A percentile compares a stretch with the other conserved stretches of the same genome.
Conservation (phyloP, 768 basidiomycete genomes). For the Pleurotus salmoneostramineus region DNA sequence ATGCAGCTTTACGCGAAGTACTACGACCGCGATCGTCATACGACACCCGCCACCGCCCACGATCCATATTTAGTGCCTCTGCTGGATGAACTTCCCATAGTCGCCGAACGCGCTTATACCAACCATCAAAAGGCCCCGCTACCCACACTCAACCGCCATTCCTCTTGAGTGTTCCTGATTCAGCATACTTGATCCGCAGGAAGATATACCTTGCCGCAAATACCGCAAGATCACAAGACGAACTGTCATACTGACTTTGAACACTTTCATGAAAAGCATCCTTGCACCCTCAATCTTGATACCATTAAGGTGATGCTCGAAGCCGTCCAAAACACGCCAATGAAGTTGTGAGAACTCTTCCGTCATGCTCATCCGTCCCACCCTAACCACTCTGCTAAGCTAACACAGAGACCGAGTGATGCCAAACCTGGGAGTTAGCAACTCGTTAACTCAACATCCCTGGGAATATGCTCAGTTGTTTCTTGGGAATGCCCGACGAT, state of each 20-base stretch:
- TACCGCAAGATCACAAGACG: slow-evolving; percentile 2
- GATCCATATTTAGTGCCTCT: neutral
- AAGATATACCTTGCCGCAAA: neutral
- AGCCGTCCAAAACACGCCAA: slow-evolving; percentile 3
- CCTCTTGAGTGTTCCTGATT: neutral
- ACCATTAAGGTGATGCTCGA: neutral
- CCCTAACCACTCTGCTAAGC: neutral
- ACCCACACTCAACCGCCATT: neutral
- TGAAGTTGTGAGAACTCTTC: neutral
- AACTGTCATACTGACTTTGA: neutral
- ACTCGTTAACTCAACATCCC: neutral
- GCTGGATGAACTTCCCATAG: neutral
- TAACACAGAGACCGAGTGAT: neutral
- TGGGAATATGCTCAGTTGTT: neutral
- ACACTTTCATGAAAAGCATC: neutral
- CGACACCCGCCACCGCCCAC: too few relatives aligned
- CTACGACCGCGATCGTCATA: too few relatives aligned
- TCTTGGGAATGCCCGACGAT: slow-evolving; percentile 1
- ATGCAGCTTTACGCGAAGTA: too few relatives aligned
- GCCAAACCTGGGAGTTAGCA: slow-evolving; percentile 1
- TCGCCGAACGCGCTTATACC: neutral
- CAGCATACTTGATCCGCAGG: slow-evolving; percentile 1
- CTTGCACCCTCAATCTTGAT: slow-evolving; percentile 1
- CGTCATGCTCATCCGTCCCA: neutral
- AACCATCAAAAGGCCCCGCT: neutral